Evolutionary conservation across 495 filamentous ascomycete genomes (phyloP).

Genomic region (Rhypophila decipiens): DNA sequence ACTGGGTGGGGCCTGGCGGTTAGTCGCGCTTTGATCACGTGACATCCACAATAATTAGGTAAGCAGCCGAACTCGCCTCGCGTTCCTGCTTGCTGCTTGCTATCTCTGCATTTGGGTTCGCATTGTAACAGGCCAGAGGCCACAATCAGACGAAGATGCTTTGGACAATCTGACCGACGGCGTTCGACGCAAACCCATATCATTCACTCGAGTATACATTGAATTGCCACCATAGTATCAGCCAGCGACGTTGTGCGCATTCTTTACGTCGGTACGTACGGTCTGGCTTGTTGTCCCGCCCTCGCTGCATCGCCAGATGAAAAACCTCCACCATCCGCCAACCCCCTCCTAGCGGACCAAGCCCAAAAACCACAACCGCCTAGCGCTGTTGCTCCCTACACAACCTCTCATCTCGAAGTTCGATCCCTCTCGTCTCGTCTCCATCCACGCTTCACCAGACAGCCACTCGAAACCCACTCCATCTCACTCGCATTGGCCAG

Average conservation of each 20-base stretch:
- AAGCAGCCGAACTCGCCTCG: background rate
- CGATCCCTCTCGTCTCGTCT: background rate
- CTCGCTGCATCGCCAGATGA: background rate
- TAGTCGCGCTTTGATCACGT: too few species aligned
- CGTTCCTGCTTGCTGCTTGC: constrained; percentile 1
- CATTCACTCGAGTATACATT: constrained; percentile 28
- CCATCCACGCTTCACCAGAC: background rate
- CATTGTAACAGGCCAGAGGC: constrained; percentile 15
- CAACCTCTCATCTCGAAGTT: background rate
- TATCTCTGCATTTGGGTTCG: constrained; percentile 10
- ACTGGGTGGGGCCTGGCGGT: too few species aligned
- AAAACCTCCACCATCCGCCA: background rate
- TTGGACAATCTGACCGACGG: constrained; percentile 14
- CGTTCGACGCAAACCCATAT: constrained; percentile 20
- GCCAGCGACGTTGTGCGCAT: constrained; percentile 18
- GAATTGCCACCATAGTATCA: constrained; percentile 15
- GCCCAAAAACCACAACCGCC: too few species aligned
- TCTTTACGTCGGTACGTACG: constrained; percentile 16
- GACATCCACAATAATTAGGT: constrained; percentile 3
- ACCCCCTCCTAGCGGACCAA: background rate
- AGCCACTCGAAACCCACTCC: constrained; percentile 1
- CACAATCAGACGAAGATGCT: constrained; percentile 2
- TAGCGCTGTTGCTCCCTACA: background rate
- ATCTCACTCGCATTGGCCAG: background rate
- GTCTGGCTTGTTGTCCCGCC: background rate